These are phyloP conservation scores for Amaranthus hypochondriacus DNA, from an alignment of 148 eudicot species.

Conservation along the genomic window DNA sequence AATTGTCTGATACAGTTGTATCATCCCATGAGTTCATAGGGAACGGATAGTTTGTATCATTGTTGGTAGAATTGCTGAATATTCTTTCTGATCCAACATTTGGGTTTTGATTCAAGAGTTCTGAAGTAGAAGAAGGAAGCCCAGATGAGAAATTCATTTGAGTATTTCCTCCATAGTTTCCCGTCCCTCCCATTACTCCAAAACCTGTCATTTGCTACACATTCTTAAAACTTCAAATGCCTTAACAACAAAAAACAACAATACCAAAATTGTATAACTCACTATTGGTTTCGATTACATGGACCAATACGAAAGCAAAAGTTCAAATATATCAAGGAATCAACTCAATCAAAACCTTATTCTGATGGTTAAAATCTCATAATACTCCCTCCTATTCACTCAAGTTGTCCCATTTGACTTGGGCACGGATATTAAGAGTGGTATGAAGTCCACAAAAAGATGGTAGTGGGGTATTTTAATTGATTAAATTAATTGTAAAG, in stretches of 20 bases:
- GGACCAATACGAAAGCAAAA: no score
- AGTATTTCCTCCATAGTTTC: conserved; percentile 36
- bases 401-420: no score
- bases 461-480: no score
- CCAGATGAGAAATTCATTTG: conserved; percentile 47
- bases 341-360: no score
- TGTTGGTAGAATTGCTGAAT: conserved; percentile 18
- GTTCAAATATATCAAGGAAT: no score
- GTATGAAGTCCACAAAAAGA: no score
- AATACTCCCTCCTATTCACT: no score
- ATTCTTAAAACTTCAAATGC: conserved; percentile 5
- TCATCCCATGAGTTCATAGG: conserved; percentile 68
- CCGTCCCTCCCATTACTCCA: conserved; percentile 44
- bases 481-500: no score
- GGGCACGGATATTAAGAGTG: no score
- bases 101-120: conserved; percentile 33
- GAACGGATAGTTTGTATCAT: conserved; percentile 33
- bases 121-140: conserved; percentile 28
- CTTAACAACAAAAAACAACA: background rate
- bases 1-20: conserved; percentile 49
- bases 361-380: no score
- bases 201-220: conserved; percentile 39
- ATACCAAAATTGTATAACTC: no score
- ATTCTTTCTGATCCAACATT: conserved; percentile 34
- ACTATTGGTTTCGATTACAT: no score